Conservation (phyloP, 2,329 filamentous ascomycete genomes). For the Pseudogymnoascus sp. region DNA sequence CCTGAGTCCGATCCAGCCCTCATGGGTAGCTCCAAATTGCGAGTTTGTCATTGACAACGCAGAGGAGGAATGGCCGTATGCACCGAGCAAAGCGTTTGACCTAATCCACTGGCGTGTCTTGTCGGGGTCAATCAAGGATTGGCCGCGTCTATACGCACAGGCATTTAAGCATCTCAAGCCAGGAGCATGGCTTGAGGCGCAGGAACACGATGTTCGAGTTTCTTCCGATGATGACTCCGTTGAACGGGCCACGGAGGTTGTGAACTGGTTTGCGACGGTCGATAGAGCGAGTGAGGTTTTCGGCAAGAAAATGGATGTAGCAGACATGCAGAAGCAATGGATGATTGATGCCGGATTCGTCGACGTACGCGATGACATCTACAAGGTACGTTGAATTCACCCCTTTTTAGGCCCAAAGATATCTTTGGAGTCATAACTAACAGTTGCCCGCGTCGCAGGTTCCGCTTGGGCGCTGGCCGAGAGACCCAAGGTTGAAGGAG, state of each 20-base stretch:
- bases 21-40: constrained; percentile 23
- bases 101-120: constrained; percentile 28
- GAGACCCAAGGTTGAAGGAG: constrained; percentile 31
- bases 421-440: background rate
- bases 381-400: constrained; percentile 10
- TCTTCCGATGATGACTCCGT: constrained; percentile 21
- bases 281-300: constrained; percentile 13
- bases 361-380: constrained; percentile 27
- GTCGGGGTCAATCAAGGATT: constrained; percentile 11
- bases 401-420: background rate
- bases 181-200: constrained; percentile 17
- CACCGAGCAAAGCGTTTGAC: constrained; percentile 30
- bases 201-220: constrained; percentile 17
- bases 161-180: constrained; percentile 16
- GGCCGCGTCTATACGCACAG: constrained; percentile 17
- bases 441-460: background rate
- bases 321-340: constrained; percentile 11
- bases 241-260: constrained; percentile 11
- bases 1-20: constrained; percentile 21
- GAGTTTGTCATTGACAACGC: constrained; percentile 29
- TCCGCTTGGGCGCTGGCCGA: constrained; percentile 36
- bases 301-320: constrained; percentile 17
- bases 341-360: constrained; percentile 34
- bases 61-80: constrained; percentile 25
- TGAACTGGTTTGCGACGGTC: constrained; percentile 15